These are phyloP conservation scores for Hymenoscyphus linearis DNA, from an alignment of 2,329 filamentous ascomycete species.

Conservation along the genomic window DNA sequence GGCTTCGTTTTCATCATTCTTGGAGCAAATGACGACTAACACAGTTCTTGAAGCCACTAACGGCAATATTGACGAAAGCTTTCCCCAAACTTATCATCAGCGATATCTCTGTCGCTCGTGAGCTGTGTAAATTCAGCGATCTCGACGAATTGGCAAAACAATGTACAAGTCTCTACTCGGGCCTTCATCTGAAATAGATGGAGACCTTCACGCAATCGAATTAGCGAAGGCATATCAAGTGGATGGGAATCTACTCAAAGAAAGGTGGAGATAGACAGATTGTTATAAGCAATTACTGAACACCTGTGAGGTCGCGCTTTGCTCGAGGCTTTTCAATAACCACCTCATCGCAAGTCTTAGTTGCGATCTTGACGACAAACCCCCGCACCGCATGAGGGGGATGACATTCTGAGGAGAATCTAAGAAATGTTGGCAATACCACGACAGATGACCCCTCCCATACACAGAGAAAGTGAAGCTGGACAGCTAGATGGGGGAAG, in stretches of 20 bases:
- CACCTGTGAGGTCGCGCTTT: neutral
- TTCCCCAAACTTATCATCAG: neutral
- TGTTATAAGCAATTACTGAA: neutral
- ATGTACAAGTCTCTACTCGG: neutral
- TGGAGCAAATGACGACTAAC: neutral
- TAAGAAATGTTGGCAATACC: neutral
- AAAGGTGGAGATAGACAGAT: neutral
- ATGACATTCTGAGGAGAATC: neutral
- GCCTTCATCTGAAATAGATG: neutral
- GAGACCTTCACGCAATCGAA: neutral
- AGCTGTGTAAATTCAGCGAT: neutral
- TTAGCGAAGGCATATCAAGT: neutral
- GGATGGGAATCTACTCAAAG: neutral
- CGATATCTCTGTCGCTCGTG: neutral
- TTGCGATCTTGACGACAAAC: neutral
- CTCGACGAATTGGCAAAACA: neutral
- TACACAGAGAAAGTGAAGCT: neutral
- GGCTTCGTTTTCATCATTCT: neutral
- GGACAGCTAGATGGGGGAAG: neutral
- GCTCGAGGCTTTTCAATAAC: neutral
- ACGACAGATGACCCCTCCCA: neutral
- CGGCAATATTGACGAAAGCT: neutral
- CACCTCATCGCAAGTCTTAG: neutral
- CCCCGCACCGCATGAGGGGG: too few relatives aligned
- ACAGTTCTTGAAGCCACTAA: neutral